phyloP scores from a whole-genome alignment of 768 basidiomycete species.

The Lentinula sp. region DNA sequence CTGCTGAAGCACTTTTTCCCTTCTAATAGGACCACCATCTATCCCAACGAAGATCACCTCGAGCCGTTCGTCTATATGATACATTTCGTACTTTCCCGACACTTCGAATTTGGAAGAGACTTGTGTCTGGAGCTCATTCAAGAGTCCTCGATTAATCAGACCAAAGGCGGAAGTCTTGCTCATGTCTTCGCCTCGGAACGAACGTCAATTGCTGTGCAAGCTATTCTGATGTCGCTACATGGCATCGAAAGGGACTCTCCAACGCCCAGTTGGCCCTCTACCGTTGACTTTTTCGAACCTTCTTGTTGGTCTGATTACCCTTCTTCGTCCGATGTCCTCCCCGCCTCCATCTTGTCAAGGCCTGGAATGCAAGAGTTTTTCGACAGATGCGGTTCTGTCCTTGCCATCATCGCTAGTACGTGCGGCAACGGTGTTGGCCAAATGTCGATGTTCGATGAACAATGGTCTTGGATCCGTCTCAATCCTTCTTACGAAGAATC shows the following conservation, averaged over 20 bases:
- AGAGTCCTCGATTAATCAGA: slow-evolving; percentile 46
- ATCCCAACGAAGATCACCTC: slow-evolving; percentile 67
- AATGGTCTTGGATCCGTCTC: slow-evolving; percentile 62
- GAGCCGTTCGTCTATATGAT: slow-evolving; percentile 74
- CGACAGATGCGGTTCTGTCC: slow-evolving; percentile 51
- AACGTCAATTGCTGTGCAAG: slow-evolving; percentile 68
- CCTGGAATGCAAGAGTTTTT: slow-evolving; percentile 69
- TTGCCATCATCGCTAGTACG: slow-evolving; percentile 49
- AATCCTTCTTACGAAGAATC: slow-evolving; percentile 62
- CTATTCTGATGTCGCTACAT: slow-evolving; percentile 67
- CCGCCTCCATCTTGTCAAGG: slow-evolving; percentile 49
- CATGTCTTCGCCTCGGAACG: slow-evolving; percentile 61
- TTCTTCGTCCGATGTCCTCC: slow-evolving; percentile 57
- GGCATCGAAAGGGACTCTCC: slow-evolving; percentile 65
- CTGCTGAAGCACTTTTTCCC: slow-evolving; percentile 79
- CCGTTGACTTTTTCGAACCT: slow-evolving; percentile 55
- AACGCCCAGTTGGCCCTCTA: slow-evolving; percentile 75
- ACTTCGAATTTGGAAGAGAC: slow-evolving; percentile 82
- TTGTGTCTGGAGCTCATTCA: slow-evolving; percentile 77
- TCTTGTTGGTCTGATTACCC: slow-evolving; percentile 58
- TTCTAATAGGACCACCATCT: slow-evolving; percentile 49
- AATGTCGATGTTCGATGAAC: slow-evolving; percentile 84
- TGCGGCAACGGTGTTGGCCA: slow-evolving; percentile 62
- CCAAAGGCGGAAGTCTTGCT: slow-evolving; percentile 27
- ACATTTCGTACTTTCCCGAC: slow-evolving; percentile 78